Percentiles rank a stretch among this genome's conserved stretches.
phyloP scores from a whole-genome alignment of 345 rosid species.

The Eucalyptus pauciflora region DNA sequence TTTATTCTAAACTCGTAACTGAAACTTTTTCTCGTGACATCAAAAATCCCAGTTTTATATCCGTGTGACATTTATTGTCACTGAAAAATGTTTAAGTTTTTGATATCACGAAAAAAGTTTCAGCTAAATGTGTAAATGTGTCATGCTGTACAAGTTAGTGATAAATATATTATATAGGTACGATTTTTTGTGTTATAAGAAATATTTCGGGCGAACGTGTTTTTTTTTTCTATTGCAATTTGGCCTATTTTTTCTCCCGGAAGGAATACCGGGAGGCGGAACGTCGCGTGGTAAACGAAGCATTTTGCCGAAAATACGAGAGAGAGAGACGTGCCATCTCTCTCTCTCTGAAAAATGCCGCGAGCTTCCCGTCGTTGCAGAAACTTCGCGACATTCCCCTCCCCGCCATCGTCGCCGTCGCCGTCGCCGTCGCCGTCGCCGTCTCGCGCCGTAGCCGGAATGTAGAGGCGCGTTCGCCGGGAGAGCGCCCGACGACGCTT shows the following conservation, averaged over 20 bases:
- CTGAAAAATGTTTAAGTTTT: no score
- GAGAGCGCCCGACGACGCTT: neutral
- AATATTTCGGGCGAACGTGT: no score
- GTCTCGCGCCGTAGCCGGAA: neutral
- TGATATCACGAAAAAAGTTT: no score
- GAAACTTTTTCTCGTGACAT: rapidly evolving
- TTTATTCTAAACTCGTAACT: rapidly evolving
- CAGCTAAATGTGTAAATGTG: rapidly evolving
- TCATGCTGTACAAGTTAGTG: no score
- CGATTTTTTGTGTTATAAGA: neutral
- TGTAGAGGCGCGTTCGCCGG: neutral
- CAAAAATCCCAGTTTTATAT: no score
- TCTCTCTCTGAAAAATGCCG: neutral
- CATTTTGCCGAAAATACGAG: neutral
- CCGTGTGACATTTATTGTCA: rapidly evolving
- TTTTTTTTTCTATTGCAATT: neutral
- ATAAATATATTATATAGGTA: no score
- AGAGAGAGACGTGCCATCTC: neutral
- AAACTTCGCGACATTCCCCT: neutral
- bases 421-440: neutral
- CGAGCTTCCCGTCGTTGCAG: neutral
- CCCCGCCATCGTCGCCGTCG: neutral
- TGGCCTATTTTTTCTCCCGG: neutral
- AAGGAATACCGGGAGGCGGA: neutral
- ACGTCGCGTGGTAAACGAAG: neutral